A percentile compares a stretch with the other conserved stretches of the same genome.
Evolutionary conservation across 2,329 filamentous ascomycete genomes (phyloP).

Genomic region (Aureobasidium subglaciale): DNA sequence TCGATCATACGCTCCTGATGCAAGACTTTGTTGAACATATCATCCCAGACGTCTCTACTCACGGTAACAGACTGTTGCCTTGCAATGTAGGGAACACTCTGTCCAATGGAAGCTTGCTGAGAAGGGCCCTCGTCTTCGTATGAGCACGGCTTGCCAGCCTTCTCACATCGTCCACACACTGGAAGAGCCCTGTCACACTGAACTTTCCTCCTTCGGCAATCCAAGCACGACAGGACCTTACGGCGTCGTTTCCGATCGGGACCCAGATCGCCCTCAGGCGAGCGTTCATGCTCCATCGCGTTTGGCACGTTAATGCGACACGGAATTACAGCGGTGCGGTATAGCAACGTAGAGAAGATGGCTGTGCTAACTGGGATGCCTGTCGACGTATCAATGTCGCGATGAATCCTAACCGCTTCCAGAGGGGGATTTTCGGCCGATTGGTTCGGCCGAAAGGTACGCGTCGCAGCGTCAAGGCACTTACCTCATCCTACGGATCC

Average conservation of each 20-base stretch:
- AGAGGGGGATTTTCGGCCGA: no score
- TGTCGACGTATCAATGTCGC: not conserved
- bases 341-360: not conserved
- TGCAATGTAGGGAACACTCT: not conserved
- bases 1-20: conserved; percentile 9
- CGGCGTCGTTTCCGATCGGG: conserved; percentile 37
- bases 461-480: not conserved
- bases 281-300: conserved; percentile 10
- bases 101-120: not conserved
- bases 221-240: conserved; percentile 41
- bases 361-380: not conserved
- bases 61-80: conserved; percentile 3
- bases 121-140: conserved; percentile 12
- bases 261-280: conserved; percentile 9
- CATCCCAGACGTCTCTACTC: conserved; percentile 15
- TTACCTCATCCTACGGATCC: not conserved
- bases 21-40: conserved; percentile 8
- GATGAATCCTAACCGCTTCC: not conserved
- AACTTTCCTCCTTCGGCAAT: conserved; percentile 41
- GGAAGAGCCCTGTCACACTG: conserved; percentile 41
- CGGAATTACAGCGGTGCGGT: no score
- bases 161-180: conserved; percentile 38
- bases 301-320: not conserved
- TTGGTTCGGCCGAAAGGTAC: not conserved
- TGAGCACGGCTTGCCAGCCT: conserved; percentile 35